Evolutionary conservation across 768 basidiomycete genomes (phyloP).

Genomic region (Kwoniella sp.): DNA sequence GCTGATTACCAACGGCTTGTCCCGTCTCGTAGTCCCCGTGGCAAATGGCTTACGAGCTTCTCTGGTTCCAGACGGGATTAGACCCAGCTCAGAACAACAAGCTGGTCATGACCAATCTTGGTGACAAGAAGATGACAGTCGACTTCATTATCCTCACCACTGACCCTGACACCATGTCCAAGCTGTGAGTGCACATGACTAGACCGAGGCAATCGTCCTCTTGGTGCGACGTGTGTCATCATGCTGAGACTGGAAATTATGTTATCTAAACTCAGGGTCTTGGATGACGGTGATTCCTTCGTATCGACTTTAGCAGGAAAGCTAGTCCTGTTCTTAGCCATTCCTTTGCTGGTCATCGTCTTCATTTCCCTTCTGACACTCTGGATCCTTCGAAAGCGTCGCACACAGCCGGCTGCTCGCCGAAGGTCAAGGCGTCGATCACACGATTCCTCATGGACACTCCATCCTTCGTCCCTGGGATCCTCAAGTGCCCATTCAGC

Average conservation of each 20-base stretch:
- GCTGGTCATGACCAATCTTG: constrained; percentile 41
- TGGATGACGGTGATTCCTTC: constrained; percentile 18
- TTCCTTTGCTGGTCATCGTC: constrained; percentile 26
- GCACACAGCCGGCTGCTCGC: not conserved
- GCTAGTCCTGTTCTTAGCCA: constrained; percentile 28
- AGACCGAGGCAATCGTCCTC: too few relatives aligned
- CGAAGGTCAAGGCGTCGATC: constrained; percentile 9
- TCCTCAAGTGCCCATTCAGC: not conserved
- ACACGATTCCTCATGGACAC: constrained; percentile 3
- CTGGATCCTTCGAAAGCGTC: constrained; percentile 22
- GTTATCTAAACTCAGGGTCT: not conserved
- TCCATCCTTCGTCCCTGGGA: constrained; percentile 4
- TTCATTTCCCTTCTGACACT: constrained; percentile 21
- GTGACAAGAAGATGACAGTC: constrained; percentile 34
- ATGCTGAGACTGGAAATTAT: not conserved
- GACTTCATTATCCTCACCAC: constrained; percentile 42
- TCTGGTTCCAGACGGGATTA: constrained; percentile 47
- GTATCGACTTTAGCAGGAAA: constrained; percentile 36
- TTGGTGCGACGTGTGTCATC: not conserved
- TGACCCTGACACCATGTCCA: constrained; percentile 21
- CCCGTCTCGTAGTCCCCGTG: constrained; percentile 33
- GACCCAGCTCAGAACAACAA: constrained; percentile 16
- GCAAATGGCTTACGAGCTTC: constrained; percentile 36
- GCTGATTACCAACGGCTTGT: not conserved
- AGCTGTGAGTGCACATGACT: constrained; percentile 30